These are phyloP conservation scores for Canariomyces notabilis DNA, from an alignment of 2,329 filamentous ascomycete genomes.

Conservation along the genomic window DNA sequence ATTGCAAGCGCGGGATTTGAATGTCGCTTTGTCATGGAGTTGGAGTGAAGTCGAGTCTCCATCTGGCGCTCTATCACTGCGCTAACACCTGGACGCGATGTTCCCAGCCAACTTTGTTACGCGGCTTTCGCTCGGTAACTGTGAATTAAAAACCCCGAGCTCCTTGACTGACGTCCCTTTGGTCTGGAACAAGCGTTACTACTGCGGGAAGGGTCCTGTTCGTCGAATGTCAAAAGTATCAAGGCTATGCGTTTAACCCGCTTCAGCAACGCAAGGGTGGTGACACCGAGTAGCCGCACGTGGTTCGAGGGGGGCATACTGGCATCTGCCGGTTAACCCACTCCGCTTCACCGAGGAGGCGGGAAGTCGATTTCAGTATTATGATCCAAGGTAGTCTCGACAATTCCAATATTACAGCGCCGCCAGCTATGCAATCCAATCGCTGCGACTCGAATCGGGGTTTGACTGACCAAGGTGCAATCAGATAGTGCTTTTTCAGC, in stretches of 20 bases:
- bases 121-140: background rate
- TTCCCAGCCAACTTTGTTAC: background rate
- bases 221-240: background rate
- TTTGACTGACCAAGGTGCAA: background rate
- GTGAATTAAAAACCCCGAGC: background rate
- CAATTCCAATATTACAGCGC: constrained; percentile 1
- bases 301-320: too few species aligned
- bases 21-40: constrained; percentile 22
- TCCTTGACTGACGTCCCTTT: background rate
- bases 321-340: too few species aligned
- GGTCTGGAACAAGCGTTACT: background rate
- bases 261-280: background rate
- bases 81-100: constrained; percentile 1
- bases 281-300: background rate
- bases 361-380: too few species aligned
- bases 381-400: background rate
- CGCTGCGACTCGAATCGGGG: background rate
- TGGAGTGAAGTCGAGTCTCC: background rate
- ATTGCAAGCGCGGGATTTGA: constrained; percentile 25
- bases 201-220: background rate
- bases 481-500: background rate
- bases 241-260: background rate
- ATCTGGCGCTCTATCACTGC: background rate
- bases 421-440: constrained; percentile 11
- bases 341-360: too few species aligned